These are phyloP conservation scores for Bryum argenteum DNA, from an alignment of 225 moss, liverwort and hornwort genomes.

Conservation along the genomic window DNA sequence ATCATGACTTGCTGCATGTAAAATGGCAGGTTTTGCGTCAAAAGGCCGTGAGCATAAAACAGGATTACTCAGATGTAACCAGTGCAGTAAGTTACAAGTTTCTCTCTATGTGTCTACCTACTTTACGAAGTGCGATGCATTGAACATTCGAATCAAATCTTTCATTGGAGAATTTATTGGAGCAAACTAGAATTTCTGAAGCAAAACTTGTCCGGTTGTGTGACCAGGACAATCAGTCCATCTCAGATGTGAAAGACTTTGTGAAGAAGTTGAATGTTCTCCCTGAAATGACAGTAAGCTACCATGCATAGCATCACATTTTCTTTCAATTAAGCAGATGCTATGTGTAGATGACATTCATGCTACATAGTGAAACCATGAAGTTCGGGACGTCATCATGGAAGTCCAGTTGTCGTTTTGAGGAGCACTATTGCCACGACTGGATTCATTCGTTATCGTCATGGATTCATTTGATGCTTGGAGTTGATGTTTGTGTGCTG, in stretches of 20 bases:
- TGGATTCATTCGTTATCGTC: background rate
- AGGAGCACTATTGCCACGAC: conserved; percentile 9
- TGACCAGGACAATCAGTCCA: conserved; percentile 86
- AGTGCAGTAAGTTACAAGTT: conserved; percentile 52
- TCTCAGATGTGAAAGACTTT: conserved; percentile 97
- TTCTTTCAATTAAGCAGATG: conserved; percentile 12
- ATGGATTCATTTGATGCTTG: conserved; percentile 24
- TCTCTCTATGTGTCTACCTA: conserved; percentile 12
- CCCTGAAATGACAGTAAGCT: conserved; percentile 87
- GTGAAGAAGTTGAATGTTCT: conserved; percentile 97
- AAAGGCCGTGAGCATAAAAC: conserved; percentile 88
- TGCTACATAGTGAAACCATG: background rate
- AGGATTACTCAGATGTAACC: conserved; percentile 94
- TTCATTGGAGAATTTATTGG: conserved; percentile 3
- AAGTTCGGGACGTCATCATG: conserved; percentile 16
- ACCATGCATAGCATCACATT: conserved; percentile 14
- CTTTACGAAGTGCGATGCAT: conserved; percentile 1
- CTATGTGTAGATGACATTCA: background rate
- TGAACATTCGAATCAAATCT: conserved; percentile 1
- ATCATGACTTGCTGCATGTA: conserved; percentile 31
- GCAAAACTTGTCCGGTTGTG: conserved; percentile 21
- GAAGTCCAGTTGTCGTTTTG: conserved; percentile 13
- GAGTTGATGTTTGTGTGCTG: conserved; percentile 31
- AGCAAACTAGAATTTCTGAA: background rate
- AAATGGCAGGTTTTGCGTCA: conserved; percentile 76